These are phyloP conservation scores for Rhodosporidiobolus odoratus DNA, from an alignment of 768 basidiomycete genomes.

Conservation along the genomic window DNA sequence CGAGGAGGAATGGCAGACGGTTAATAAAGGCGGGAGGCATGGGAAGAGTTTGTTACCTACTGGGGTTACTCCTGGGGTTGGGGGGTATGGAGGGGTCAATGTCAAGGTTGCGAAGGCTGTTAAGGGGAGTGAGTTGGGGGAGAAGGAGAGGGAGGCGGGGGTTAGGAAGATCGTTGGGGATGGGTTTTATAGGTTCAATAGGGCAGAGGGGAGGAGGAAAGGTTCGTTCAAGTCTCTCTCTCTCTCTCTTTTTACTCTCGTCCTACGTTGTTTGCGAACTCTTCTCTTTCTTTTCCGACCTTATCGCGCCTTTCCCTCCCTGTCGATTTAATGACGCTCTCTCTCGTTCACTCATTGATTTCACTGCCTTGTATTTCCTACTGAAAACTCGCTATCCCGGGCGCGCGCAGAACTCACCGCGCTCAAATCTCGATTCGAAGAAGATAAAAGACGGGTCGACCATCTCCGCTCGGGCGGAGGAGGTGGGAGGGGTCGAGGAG, in stretches of 20 bases:
- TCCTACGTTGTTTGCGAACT: neutral
- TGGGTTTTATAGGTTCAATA: slow-evolving; percentile 34
- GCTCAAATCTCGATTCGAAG: slow-evolving; percentile 30
- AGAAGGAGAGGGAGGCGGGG: slow-evolving; percentile 3
- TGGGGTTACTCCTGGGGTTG: slow-evolving; percentile 10
- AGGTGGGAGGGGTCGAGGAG: neutral
- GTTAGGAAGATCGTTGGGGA: slow-evolving; percentile 38
- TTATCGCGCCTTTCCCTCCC: neutral
- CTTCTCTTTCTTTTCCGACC: neutral
- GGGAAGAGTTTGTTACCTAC: slow-evolving; percentile 28
- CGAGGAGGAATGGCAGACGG: slow-evolving; percentile 33
- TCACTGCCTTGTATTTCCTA: neutral
- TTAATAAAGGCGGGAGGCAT: slow-evolving; percentile 31
- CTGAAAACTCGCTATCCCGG: neutral
- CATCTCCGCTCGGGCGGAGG: neutral
- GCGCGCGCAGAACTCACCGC: slow-evolving; percentile 28
- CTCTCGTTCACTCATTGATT: too few relatives aligned
- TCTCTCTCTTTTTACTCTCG: neutral
- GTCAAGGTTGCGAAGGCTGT: slow-evolving; percentile 35
- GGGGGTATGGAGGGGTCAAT: slow-evolving; percentile 29
- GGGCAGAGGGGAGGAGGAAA: slow-evolving; percentile 21
- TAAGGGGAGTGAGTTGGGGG: neutral
- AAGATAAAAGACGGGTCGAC: slow-evolving; percentile 27
- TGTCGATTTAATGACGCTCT: neutral
- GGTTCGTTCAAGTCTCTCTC: slow-evolving; percentile 15